A percentile compares a stretch with the other conserved stretches of the same genome.
These are phyloP conservation scores for Gracilaria gracilis DNA, from an alignment of 23 red algal species.

Conservation along the genomic window DNA sequence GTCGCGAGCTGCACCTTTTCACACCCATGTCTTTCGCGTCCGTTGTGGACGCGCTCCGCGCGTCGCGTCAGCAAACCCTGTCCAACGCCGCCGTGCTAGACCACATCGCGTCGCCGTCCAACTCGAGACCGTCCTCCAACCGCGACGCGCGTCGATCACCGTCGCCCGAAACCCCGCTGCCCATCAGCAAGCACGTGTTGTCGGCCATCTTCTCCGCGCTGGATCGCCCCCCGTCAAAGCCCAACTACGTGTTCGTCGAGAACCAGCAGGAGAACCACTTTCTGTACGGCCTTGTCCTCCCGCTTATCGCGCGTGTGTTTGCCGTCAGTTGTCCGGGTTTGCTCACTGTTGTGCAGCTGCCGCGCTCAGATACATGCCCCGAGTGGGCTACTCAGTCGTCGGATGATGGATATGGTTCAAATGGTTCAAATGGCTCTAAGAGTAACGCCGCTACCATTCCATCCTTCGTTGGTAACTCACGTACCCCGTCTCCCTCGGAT, in stretches of 20 bases:
- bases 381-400: conserved; percentile 43
- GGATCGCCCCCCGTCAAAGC: conserved; percentile 10
- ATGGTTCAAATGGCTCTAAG: conserved; percentile 58
- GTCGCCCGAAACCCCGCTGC: conserved; percentile 18
- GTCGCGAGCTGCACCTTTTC: background rate
- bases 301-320: conserved; percentile 82
- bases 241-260: conserved; percentile 77
- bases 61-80: conserved; percentile 31
- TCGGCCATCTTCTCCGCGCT: conserved; percentile 52
- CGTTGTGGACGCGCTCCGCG: conserved; percentile 60
- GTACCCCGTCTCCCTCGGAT: conserved; percentile 51
- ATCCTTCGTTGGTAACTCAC: conserved; percentile 34
- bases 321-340: conserved; percentile 78
- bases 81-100: conserved; percentile 79
- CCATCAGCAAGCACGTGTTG: conserved; percentile 73
- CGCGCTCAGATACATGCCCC: background rate
- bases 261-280: conserved; percentile 70
- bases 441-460: conserved; percentile 41
- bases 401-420: conserved; percentile 41
- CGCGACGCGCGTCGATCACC: background rate
- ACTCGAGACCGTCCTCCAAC: background rate
- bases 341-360: conserved; percentile 76
- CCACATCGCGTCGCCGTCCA: conserved; percentile 42
- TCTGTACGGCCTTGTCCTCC: conserved; percentile 87
- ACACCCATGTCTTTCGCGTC: conserved; percentile 9